Evolutionary conservation across 257 asterid species (phyloP).

Genomic region (Solanum appendiculatum): DNA sequence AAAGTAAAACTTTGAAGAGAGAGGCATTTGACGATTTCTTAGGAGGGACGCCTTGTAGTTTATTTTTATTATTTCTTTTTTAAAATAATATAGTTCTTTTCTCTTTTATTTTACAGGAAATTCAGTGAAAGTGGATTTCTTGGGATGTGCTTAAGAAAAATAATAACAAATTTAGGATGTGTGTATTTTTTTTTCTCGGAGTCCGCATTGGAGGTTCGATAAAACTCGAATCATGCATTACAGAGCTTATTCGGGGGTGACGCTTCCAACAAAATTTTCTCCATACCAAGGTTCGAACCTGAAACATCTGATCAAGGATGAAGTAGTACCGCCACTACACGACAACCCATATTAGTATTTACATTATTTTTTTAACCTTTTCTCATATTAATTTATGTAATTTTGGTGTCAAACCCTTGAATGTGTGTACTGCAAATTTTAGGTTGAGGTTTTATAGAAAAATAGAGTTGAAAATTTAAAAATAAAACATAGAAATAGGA

Average conservation of each 20-base stretch:
- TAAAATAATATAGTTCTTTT: not conserved
- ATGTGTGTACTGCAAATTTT: not conserved
- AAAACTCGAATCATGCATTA: no score
- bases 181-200: no score
- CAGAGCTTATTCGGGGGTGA: no score
- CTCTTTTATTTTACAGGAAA: constrained; percentile 22
- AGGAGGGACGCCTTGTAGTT: constrained; percentile 46
- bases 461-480: not conserved
- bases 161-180: no score
- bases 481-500: not conserved
- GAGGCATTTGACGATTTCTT: constrained; percentile 34
- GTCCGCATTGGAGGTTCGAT: no score
- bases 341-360: no score
- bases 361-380: not conserved
- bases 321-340: no score
- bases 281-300: no score
- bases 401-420: not conserved
- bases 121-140: not conserved
- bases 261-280: no score
- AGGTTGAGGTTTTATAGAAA: not conserved
- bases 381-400: no score
- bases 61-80: not conserved
- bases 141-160: no score
- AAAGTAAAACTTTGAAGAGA: constrained; percentile 12
- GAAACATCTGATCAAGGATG: no score